Evolutionary conservation across 1,284 basidiomycete genomes (phyloP), one percentile per base, ranked within the genome.

Genomic region (Schizopora paradoxa): DNA sequence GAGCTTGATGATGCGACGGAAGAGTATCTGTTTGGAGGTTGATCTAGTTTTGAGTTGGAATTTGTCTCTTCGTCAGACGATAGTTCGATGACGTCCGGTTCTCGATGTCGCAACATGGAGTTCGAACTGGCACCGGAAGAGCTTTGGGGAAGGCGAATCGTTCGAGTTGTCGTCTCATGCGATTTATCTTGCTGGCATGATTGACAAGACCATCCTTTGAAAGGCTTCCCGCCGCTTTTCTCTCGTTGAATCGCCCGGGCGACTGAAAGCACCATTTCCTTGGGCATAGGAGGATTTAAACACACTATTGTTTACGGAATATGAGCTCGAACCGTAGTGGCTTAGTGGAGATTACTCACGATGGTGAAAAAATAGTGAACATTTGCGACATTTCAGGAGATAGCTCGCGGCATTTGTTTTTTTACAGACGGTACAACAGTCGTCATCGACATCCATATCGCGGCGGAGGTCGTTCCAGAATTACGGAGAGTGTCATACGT

Each of bases 271-370:
- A 35, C n/a, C n/a, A n/a, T n/a, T n/a, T n/a, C n/a, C n/a, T n/a
- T n/a, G n/a, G n/a, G n/a, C n/a, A n/a, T n/a, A n/a, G n/a, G n/a
- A n/a, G n/a, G n/a, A n/a, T n/a, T n/a, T n/a, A n/a, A n/a, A n/a
- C n/a, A n/a, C n/a, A n/a, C n/a, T n/a, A n/a, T n/a, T n/a, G n/a
- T 35, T 35, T 35, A 19, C 33, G 33, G 33, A 35, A 4, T 35
- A 14, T 35, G 22, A 14, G 18, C n/a, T n/a, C n/a, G n/a, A 35
- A 22, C 33, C 33, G 18, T 13, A 35, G 3, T 35, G 6, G 11
- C 14, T 10, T 10, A 14, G 2, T 35, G 18, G n/a, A 5, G 33
- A 3, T 35, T 13, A 35, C 3, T 10, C 22, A 4, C 33, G 4
- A 14, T 35, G 33, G 10, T 35, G 33, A 35, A 19, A 35, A 10